Evolutionary conservation across 2,329 filamentous ascomycete genomes (phyloP).

Genomic region (Aureobasidium uvarum): DNA sequence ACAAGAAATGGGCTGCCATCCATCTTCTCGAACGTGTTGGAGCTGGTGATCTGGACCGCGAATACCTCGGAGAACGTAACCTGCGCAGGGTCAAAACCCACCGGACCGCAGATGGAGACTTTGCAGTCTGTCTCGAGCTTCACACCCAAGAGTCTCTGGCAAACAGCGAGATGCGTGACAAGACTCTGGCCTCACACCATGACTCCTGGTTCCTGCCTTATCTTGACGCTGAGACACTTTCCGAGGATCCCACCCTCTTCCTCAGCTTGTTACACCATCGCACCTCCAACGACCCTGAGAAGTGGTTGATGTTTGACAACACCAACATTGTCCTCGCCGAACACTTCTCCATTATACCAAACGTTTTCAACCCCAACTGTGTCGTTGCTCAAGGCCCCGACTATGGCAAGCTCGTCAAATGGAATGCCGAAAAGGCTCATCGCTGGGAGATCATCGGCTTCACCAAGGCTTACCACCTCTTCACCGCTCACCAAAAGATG

Average conservation of each 20-base stretch:
- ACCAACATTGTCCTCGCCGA: conserved; percentile 26
- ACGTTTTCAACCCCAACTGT: conserved; percentile 21
- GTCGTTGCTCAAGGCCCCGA: conserved; percentile 24
- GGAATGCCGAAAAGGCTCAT: conserved; percentile 26
- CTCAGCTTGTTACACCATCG: conserved; percentile 29
- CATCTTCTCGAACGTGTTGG: conserved; percentile 4
- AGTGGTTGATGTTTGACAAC: conserved; percentile 29
- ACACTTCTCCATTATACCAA: conserved; percentile 12
- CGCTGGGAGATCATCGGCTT: conserved; percentile 27
- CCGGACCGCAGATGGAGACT: not conserved
- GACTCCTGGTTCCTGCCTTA: conserved; percentile 27
- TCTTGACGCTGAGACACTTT: conserved; percentile 26
- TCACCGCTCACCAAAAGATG: not conserved
- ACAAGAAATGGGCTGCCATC: conserved; percentile 1
- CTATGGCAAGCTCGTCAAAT: conserved; percentile 26
- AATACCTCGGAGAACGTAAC: not conserved
- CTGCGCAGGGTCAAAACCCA: not conserved
- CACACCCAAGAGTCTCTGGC: not conserved
- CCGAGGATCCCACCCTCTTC: conserved; percentile 22
- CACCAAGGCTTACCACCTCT: conserved; percentile 21
- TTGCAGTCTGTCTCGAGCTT: not conserved
- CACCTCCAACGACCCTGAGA: conserved; percentile 9
- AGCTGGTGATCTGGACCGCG: not conserved
- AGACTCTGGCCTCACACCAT: not conserved
- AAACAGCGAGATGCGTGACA: not conserved